Base-by-base conservation (phyloP, 192 early-diverging fungal species). In the Backusella parvicylindrica region DNA sequence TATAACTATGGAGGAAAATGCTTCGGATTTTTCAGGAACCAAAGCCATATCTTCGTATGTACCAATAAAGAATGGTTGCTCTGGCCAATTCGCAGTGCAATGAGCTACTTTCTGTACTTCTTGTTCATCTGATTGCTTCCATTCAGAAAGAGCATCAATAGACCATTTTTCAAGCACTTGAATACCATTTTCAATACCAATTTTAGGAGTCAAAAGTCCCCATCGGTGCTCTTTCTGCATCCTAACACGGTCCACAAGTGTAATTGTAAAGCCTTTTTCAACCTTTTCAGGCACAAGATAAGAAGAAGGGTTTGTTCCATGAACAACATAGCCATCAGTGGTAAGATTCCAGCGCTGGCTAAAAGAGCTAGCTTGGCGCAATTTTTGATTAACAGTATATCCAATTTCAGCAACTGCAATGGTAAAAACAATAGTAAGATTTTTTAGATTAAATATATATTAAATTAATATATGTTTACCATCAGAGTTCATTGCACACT, bases 181-280 rank as follows among this genome's bases (percentile, higher is more conserved):
- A 21, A 69, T 33, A 53, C 47, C n/a, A 6, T 64, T 35, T 26
- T 71, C 32, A 1, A 43, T 3, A 2, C 33, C 38, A 30, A 77
- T 64, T 28, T 71, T 35, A 23, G 78, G 78, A 32, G 60, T 32
- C 9, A 79, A 32, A 28, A 79, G 72, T 32, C 78, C 78, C 78
- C 78, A 79, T 1, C 73, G 73, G 21, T 72, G 60, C 13, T 74
- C 73, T 13, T 40, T 13, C 15, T 65, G 30, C 15, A 43, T 40
- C 4, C 16, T 13, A 38, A 30, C 12, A 23, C 23, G 32, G 2
- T 36, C 38, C 1, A 8, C 16, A 38, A 75, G 32, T 33, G 67
- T 64, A 26, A 50, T 6, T 0, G 1, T 72, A n/a, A 38, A 72
- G 0, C 37, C 35, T 13, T 50, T 21, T 0, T 16, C 2, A 3